Percentiles rank a stretch among this genome's conserved stretches.
Conservation (phyloP, 352 stramenopile species). For the Globisporangium cederbergense region DNA sequence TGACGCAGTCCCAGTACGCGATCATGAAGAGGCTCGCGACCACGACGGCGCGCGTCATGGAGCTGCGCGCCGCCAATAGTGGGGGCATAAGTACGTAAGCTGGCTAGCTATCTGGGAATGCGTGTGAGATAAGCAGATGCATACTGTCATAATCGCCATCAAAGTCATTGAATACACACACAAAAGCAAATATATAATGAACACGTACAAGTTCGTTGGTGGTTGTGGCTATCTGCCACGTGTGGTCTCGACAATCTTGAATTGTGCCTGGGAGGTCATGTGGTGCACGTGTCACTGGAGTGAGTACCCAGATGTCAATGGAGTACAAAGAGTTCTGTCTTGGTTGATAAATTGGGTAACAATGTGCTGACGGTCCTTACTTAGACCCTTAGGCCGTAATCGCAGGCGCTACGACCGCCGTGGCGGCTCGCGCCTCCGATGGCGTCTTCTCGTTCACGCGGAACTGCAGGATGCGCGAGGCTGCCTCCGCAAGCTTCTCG, state of each 20-base stretch:
- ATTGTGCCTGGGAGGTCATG: too few relatives aligned
- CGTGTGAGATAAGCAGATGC: too few relatives aligned
- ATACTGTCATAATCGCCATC: too few relatives aligned
- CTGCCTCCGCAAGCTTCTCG: slow-evolving; percentile 37
- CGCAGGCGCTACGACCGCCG: not conserved
- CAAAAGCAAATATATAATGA: not conserved
- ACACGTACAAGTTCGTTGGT: not conserved
- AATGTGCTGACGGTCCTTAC: not conserved
- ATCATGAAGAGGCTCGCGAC: slow-evolving; percentile 28
- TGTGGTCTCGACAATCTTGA: too few relatives aligned
- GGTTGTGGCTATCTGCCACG: too few relatives aligned
- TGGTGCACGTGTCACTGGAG: too few relatives aligned
- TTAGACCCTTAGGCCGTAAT: not conserved
- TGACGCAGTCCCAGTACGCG: slow-evolving; percentile 45
- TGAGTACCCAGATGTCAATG: too few relatives aligned
- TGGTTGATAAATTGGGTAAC: not conserved
- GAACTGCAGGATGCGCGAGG: slow-evolving; percentile 29
- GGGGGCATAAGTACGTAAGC: too few relatives aligned
- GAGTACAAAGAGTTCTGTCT: not conserved
- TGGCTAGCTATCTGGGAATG: too few relatives aligned
- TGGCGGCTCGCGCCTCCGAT: not conserved
- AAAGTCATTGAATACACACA: not conserved
- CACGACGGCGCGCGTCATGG: slow-evolving; percentile 39
- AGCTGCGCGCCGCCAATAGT: slow-evolving; percentile 6
- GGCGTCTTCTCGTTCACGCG: slow-evolving; percentile 1